Evolutionary conservation across 2,329 filamentous ascomycete species (phyloP).

Genomic region (Cladorrhinum sp.): DNA sequence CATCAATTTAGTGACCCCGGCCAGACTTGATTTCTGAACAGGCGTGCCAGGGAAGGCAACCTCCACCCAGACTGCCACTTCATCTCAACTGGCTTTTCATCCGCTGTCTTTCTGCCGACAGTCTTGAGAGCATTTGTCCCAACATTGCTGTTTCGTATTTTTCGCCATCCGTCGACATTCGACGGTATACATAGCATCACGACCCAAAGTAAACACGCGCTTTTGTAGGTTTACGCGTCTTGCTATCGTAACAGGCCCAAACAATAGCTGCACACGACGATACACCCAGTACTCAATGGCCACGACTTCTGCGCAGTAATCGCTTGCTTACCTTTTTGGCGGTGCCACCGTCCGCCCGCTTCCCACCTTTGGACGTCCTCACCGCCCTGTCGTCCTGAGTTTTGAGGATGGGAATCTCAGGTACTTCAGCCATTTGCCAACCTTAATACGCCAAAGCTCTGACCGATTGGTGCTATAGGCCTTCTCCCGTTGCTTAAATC

Average conservation of each 20-base stretch:
- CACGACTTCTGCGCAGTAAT: slow-evolving; percentile 3
- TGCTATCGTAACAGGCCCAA: background rate
- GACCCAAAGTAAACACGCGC: background rate
- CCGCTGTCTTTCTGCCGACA: background rate
- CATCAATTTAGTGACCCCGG: slow-evolving; percentile 10
- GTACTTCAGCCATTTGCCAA: slow-evolving; percentile 11
- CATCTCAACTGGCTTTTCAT: background rate
- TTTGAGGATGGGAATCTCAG: slow-evolving; percentile 28
- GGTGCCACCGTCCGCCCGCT: background rate
- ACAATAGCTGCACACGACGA: background rate
- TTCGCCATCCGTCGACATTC: background rate
- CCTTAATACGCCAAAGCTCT: background rate
- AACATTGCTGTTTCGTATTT: slow-evolving; percentile 13
- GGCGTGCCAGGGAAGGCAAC: slow-evolving; percentile 6
- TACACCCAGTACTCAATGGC: slow-evolving; percentile 15
- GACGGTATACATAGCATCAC: background rate
- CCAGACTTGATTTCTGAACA: background rate
- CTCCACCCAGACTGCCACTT: background rate
- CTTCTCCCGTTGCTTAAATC: slow-evolving; percentile 91
- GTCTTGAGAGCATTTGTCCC: background rate
- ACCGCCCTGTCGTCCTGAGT: background rate
- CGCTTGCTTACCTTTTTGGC: background rate
- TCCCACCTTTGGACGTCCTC: background rate
- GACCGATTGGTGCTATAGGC: slow-evolving; percentile 34
- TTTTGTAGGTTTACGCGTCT: background rate